Evolutionary conservation across 257 asterid genomes (phyloP).

Genomic region (Solanum habrochaites): DNA sequence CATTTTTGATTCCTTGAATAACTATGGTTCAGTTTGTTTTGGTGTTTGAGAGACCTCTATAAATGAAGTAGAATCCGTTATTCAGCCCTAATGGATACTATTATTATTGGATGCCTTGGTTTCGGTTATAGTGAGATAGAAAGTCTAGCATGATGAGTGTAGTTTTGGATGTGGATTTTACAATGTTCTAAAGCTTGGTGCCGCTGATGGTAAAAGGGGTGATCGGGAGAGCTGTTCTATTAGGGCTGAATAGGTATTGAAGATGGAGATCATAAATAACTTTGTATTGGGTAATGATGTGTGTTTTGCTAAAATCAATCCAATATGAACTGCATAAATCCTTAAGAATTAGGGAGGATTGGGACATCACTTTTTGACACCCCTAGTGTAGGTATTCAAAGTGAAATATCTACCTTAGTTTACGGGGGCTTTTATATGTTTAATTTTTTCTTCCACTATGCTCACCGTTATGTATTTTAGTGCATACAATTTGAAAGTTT

Average conservation of each 20-base stretch:
- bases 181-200: background rate
- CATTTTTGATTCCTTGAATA: background rate
- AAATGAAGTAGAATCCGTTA: background rate
- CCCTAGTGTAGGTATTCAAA: background rate
- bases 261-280: too few species aligned
- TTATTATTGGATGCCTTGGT: background rate
- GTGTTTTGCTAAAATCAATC: too few species aligned
- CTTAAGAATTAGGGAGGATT: too few species aligned
- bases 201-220: background rate
- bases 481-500: background rate
- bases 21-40: background rate
- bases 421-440: background rate
- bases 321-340: too few species aligned
- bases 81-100: background rate
- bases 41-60: background rate
- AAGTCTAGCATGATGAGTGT: background rate
- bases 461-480: background rate
- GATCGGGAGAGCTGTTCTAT: background rate
- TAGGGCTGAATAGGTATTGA: background rate
- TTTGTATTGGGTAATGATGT: background rate
- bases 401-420: background rate
- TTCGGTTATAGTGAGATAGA: background rate
- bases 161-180: background rate
- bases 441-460: background rate
- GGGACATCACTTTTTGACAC: background rate